Evolutionary conservation across 345 rosid species (phyloP), one percentile per base, ranked within the genome.

Genomic region (Heritiera littoralis): DNA sequence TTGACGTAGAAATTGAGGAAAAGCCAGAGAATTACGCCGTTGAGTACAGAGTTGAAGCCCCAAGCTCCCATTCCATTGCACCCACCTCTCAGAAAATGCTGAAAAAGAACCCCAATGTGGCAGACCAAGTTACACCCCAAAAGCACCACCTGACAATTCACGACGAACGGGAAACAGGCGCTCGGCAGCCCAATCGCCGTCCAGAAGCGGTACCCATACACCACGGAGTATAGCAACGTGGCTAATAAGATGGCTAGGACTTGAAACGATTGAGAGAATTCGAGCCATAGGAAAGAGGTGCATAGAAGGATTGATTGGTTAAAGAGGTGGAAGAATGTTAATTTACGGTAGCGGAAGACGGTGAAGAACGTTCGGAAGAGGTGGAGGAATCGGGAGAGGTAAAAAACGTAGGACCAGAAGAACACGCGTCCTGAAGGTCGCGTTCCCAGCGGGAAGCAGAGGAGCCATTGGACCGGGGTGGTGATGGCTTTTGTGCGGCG

Each of bases 391-490:
- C 98, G 87, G 15, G 95, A 92, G 82, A 94, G 90, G 83, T 94
- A 94, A 78, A 91, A 94, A 58, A 86, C 84, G 84, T 94, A 94
- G 0, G 97, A 94, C 97, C 98, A 94, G 89, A 92, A 94, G 83
- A 92, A 94, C n/a, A 94, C 98, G 80, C 98, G 97, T 0, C 98
- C 97, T 0, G 98, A 94, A 2, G 98, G 94, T 15, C 97, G 92
- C 23, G 94, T 93, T 3, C 98, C 98, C 6, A 94, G 85, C 0
- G 98, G 98, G 87, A 94, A 94, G 74, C 98, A 94, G 81, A 94
- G 95, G 77, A 94, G 89, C 98, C 98, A 93, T 75, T 94, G 94
- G 12, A 93, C 67, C 2, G 97, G 87, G 84, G 77, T 12, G 82
- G 82, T 49, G 84, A 82, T 5, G 84, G 88, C 72, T 64, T 83